phyloP scores from a whole-genome alignment of 2,329 filamentous ascomycete genomes.

The Colletotrichum neosansevieriae region DNA sequence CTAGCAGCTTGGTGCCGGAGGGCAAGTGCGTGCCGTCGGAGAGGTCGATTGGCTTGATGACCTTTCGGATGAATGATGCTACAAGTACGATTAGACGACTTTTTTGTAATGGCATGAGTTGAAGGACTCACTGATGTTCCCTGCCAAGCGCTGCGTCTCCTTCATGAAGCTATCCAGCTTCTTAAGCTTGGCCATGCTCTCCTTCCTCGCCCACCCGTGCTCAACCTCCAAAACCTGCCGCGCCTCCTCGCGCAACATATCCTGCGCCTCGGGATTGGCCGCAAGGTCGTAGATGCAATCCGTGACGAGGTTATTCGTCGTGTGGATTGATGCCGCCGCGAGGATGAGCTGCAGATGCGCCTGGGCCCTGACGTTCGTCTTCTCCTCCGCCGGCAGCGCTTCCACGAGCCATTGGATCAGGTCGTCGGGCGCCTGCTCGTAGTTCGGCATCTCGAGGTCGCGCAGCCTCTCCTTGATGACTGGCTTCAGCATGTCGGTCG shows the following conservation, averaged over 20 bases:
- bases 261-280: slow-evolving; percentile 59
- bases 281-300: slow-evolving; percentile 65
- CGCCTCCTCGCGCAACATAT: slow-evolving; percentile 63
- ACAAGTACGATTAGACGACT: slow-evolving; percentile 39
- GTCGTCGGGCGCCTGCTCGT: slow-evolving; percentile 54
- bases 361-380: slow-evolving; percentile 52
- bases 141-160: slow-evolving; percentile 55
- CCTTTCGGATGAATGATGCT: slow-evolving; percentile 61
- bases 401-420: slow-evolving; percentile 61
- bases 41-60: slow-evolving; percentile 58
- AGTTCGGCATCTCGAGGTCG: slow-evolving; percentile 52
- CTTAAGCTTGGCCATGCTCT: slow-evolving; percentile 57
- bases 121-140: slow-evolving; percentile 57
- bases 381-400: slow-evolving; percentile 53
- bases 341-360: slow-evolving; percentile 59
- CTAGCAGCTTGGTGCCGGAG: slow-evolving; percentile 56
- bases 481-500: slow-evolving; percentile 58
- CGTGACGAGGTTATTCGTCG: slow-evolving; percentile 58
- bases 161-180: slow-evolving; percentile 64
- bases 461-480: slow-evolving; percentile 60
- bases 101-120: background rate
- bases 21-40: slow-evolving; percentile 59
- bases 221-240: slow-evolving; percentile 55
- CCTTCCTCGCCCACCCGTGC: slow-evolving; percentile 56
- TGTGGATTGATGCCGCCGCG: slow-evolving; percentile 59